These are phyloP conservation scores for Pythium aristosporum DNA, from an alignment of 352 stramenopile species.

Conservation along the genomic window DNA sequence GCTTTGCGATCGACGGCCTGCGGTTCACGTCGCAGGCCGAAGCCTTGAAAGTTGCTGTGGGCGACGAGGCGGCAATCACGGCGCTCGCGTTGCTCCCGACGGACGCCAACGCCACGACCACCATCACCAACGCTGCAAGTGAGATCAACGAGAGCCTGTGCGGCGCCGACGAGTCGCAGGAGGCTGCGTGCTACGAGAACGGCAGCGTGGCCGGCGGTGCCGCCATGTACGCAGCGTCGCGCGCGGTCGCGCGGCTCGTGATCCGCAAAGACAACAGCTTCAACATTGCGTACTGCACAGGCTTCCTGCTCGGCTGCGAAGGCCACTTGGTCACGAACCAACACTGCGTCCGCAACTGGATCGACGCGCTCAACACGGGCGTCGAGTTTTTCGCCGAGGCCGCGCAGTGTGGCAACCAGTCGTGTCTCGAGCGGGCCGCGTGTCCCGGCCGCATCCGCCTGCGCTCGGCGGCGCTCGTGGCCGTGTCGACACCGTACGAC, in stretches of 20 bases:
- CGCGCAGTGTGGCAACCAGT: conserved; percentile 32
- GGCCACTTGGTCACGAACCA: conserved; percentile 81
- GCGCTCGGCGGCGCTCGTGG: conserved; percentile 36
- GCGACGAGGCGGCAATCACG: conserved; percentile 16
- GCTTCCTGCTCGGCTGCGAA: conserved; percentile 70
- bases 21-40: conserved; percentile 42
- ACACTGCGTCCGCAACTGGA: conserved; percentile 61
- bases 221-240: conserved; percentile 46
- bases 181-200: conserved; percentile 56
- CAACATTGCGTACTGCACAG: conserved; percentile 66
- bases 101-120: conserved; percentile 8
- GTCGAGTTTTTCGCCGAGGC: conserved; percentile 71
- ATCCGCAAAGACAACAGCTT: conserved; percentile 67
- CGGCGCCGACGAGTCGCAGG: conserved; percentile 61
- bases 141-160: conserved; percentile 65
- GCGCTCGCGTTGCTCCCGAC: conserved; percentile 2
- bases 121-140: not conserved
- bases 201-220: conserved; percentile 24
- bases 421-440: conserved; percentile 35
- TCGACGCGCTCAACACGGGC: conserved; percentile 67
- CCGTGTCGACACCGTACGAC: conserved; percentile 40
- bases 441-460: conserved; percentile 46
- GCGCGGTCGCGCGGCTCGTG: conserved; percentile 55
- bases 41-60: conserved; percentile 22
- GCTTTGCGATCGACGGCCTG: conserved; percentile 52